Evolutionary conservation across 2,329 filamentous ascomycete species (phyloP), one percentile per base, ranked within the genome.

Genomic region (Lachnellula suecica): DNA sequence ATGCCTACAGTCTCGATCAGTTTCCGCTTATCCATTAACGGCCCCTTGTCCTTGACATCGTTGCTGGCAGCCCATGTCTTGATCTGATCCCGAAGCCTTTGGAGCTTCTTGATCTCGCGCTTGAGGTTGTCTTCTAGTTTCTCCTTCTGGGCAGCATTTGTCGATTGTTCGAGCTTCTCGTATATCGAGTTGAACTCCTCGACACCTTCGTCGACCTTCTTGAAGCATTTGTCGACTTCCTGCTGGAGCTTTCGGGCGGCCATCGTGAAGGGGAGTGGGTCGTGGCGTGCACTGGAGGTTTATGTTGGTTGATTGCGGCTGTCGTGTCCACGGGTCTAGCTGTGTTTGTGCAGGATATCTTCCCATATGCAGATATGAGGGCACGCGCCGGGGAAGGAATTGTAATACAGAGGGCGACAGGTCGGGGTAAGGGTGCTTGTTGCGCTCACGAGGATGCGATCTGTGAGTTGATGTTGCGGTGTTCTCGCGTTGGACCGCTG

Each of bases 141-240:
- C 75, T 97, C 94, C 72, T 97, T 96, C 74, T 97, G 94, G 56
- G 94, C 91, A 51, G 88, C 84, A 75, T 97, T 97, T 67, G 85
- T 89, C 48, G 91, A 91, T 63, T 92, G 85, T 67, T 93, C 89
- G 61, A 99, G 96, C 83, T 99, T 99, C 64, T 97, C 94, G 76
- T 97, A 96, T 67, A 97, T 97, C 68, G 80, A 81, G 70, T 97
- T 91, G 72, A 99, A 99, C 60, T 92, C 88, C 58, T 85, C 79
- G 50, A 97, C 91, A 49, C 94, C 94, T 77, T 97, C 93, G 44
- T 84, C 82, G 68, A 97, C 92, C 80, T 96, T 96, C 76, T 99
- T 99, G 84, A 97, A 97, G 83, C 91, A 96, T 78, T 97, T 96
- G 70, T 99, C 94, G 67, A 97, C 93, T 77, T 99, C 94, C 77